These are phyloP conservation scores for Phialemoniopsis sp. DNA, from an alignment of 2,329 filamentous ascomycete species.

Conservation along the genomic window DNA sequence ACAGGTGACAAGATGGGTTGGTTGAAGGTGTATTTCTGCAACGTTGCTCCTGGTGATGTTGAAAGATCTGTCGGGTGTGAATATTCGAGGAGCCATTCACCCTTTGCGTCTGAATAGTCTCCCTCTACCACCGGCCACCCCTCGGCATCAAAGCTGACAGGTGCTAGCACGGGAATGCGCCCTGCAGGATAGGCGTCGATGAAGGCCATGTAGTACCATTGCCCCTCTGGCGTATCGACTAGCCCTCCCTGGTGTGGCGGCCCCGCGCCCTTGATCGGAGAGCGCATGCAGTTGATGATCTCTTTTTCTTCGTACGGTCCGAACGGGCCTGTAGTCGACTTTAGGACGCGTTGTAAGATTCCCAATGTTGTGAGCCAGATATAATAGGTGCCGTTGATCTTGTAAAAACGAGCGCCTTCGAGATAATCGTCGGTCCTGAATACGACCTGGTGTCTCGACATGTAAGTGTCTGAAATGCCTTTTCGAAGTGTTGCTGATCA, in stretches of 20 bases:
- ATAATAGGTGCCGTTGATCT: conserved; percentile 51
- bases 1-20: too few relatives aligned
- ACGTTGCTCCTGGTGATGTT: too few relatives aligned
- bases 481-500: too few relatives aligned
- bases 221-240: conserved; percentile 42
- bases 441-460: too few relatives aligned
- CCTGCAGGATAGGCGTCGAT: conserved; percentile 51
- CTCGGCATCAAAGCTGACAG: conserved; percentile 45
- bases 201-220: conserved; percentile 59
- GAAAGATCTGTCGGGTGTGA: too few relatives aligned
- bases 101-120: too few relatives aligned
- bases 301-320: conserved; percentile 46
- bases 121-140: conserved; percentile 43
- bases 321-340: conserved; percentile 41
- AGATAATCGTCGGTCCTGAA: too few relatives aligned
- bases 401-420: conserved; percentile 54
- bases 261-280: conserved; percentile 39
- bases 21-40: too few relatives aligned
- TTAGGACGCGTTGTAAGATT: conserved; percentile 42
- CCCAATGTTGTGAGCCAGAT: conserved; percentile 44
- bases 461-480: too few relatives aligned
- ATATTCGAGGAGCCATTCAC: too few relatives aligned
- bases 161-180: conserved; percentile 52
- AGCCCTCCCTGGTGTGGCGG: conserved; percentile 52
- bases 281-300: conserved; percentile 33